Percentiles rank a stretch among this genome's conserved stretches.
Evolutionary conservation across 352 stramenopile species (phyloP).

Genomic region (Phytophthora citrophthora): DNA sequence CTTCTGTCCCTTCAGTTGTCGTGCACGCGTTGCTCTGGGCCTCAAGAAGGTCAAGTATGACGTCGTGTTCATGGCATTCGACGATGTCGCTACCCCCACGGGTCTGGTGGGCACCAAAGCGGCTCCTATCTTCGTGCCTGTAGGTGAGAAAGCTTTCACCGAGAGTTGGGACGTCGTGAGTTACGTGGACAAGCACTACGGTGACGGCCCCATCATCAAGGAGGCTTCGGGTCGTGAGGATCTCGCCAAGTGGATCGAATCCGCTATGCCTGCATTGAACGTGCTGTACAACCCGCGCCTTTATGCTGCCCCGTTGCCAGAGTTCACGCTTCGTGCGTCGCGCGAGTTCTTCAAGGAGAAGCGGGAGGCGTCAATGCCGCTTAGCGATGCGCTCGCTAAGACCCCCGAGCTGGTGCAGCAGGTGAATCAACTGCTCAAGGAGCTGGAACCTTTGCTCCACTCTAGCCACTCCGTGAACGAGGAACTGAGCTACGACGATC

Average conservation of each 20-base stretch:
- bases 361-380: slow-evolving; percentile 44
- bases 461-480: slow-evolving; percentile 48
- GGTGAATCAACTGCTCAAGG: slow-evolving; percentile 40
- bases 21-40: slow-evolving; percentile 50
- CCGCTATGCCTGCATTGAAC: slow-evolving; percentile 29
- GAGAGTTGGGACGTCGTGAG: slow-evolving; percentile 62
- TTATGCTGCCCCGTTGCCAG: slow-evolving; percentile 39
- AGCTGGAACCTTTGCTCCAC: slow-evolving; percentile 46
- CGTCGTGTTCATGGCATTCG: slow-evolving; percentile 47
- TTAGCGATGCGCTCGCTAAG: slow-evolving; percentile 43
- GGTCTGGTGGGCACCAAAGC: slow-evolving; percentile 45
- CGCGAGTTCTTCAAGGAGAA: slow-evolving; percentile 49
- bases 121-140: slow-evolving; percentile 49
- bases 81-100: slow-evolving; percentile 54
- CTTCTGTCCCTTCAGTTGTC: slow-evolving; percentile 59
- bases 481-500: slow-evolving; percentile 59
- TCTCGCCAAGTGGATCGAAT: slow-evolving; percentile 48
- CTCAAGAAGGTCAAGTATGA: slow-evolving; percentile 50
- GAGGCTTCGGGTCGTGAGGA: slow-evolving; percentile 41
- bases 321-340: slow-evolving; percentile 46
- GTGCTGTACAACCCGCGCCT: slow-evolving; percentile 47
- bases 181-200: slow-evolving; percentile 54
- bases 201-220: slow-evolving; percentile 38
- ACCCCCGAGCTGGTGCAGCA: slow-evolving; percentile 41
- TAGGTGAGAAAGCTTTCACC: slow-evolving; percentile 39